Conservation (phyloP, 768 basidiomycete genomes). For the Lentinula edodes region DNA sequence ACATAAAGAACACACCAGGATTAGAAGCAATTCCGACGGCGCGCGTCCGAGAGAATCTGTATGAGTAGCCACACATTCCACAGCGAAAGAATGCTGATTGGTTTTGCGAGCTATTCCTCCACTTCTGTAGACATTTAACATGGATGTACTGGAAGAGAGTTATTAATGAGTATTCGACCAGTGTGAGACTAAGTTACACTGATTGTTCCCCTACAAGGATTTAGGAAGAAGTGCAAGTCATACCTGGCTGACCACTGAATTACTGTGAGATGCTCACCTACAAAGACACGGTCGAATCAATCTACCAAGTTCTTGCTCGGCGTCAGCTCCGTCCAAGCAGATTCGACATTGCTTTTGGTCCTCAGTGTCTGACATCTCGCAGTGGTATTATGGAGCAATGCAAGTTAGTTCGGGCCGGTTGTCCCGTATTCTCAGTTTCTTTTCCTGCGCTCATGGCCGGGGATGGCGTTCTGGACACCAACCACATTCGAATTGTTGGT, state of each 20-base stretch:
- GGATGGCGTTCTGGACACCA: slow-evolving; percentile 8
- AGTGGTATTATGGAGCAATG: not conserved
- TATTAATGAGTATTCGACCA: not conserved
- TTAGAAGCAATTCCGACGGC: slow-evolving; percentile 75
- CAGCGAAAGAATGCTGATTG: slow-evolving; percentile 71
- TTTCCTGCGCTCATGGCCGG: not conserved
- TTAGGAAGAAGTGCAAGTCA: slow-evolving; percentile 34
- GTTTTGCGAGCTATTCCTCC: slow-evolving; percentile 62
- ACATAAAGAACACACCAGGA: slow-evolving; percentile 38
- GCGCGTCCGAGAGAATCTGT: slow-evolving; percentile 69
- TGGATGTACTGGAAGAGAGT: slow-evolving; percentile 56
- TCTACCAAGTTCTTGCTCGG: slow-evolving; percentile 58
- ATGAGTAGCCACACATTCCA: slow-evolving; percentile 74
- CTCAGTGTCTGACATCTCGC: slow-evolving; percentile 8
- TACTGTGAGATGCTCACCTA: slow-evolving; percentile 29
- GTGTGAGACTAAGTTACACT: slow-evolving; percentile 36
- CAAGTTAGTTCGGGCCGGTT: too few relatives aligned
- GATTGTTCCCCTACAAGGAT: slow-evolving; percentile 57
- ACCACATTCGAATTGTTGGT: slow-evolving; percentile 46
- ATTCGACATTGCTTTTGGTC: slow-evolving; percentile 77
- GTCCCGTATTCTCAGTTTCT: not conserved
- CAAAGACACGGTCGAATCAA: slow-evolving; percentile 81
- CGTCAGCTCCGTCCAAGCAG: slow-evolving; percentile 65
- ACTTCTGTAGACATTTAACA: slow-evolving; percentile 69
- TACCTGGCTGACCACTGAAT: slow-evolving; percentile 12